Evolutionary conservation across 495 filamentous ascomycete genomes (phyloP).

Genomic region (Penicillium egyptiacum): DNA sequence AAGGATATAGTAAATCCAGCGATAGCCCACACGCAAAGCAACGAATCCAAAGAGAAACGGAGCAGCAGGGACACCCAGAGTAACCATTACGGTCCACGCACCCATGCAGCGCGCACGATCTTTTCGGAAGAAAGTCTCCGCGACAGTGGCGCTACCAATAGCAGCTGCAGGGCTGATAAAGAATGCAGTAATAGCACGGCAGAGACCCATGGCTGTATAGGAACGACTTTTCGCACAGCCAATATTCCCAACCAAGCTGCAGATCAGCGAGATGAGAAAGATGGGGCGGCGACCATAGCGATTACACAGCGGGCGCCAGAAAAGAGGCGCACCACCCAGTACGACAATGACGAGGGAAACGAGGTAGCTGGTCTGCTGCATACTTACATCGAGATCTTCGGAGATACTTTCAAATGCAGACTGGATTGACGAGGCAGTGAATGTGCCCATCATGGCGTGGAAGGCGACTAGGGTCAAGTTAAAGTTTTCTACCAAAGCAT

Average conservation of each 20-base stretch:
- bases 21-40: conserved; percentile 42
- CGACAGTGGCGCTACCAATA: conserved; percentile 46
- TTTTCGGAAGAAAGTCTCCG: conserved; percentile 47
- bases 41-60: conserved; percentile 53
- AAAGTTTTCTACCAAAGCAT: conserved; percentile 41
- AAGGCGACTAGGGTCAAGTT: conserved; percentile 56
- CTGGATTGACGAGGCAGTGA: conserved; percentile 53
- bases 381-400: conserved; percentile 43
- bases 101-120: conserved; percentile 50
- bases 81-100: conserved; percentile 44
- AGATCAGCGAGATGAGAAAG: conserved; percentile 48
- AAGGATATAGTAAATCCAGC: conserved; percentile 46
- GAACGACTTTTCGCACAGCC: conserved; percentile 46
- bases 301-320: conserved; percentile 56
- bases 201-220: conserved; percentile 42
- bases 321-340: conserved; percentile 49
- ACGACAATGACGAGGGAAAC: conserved; percentile 53
- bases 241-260: conserved; percentile 48
- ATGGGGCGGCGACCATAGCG: conserved; percentile 54
- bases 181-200: conserved; percentile 48
- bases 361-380: conserved; percentile 52
- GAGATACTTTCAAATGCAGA: conserved; percentile 53
- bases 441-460: conserved; percentile 57
- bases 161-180: conserved; percentile 52
- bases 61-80: conserved; percentile 44